These are phyloP conservation scores for Cenchrus purpureus DNA, from an alignment of 176 grass and related monocot genomes.

Conservation along the genomic window DNA sequence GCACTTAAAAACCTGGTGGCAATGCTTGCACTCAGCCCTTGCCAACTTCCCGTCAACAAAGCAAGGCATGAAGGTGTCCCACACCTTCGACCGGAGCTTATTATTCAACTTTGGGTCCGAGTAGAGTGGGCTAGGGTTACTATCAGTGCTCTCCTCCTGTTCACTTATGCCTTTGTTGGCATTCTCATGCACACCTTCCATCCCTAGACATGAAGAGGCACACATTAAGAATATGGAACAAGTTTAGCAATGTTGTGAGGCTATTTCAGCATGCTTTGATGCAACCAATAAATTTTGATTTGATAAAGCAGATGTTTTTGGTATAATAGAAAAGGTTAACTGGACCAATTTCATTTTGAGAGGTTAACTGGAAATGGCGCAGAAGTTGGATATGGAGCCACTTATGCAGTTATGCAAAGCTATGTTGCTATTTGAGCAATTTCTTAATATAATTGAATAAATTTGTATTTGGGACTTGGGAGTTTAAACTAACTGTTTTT, in stretches of 20 bases:
- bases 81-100: constrained; percentile 35
- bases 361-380: background rate
- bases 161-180: constrained; percentile 16
- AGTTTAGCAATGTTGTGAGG: background rate
- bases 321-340: background rate
- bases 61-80: constrained; percentile 45
- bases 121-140: background rate
- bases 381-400: constrained; percentile 3
- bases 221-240: background rate
- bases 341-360: background rate
- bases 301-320: too few relatives aligned
- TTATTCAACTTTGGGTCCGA: background rate
- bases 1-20: constrained; percentile 24
- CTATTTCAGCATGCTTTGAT: background rate
- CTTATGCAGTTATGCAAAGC: background rate
- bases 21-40: constrained; percentile 34
- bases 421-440: background rate
- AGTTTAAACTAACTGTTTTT: background rate
- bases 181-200: constrained; percentile 13
- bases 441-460: background rate
- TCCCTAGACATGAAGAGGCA: constrained; percentile 4
- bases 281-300: background rate
- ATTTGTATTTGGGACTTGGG: background rate
- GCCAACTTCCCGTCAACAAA: background rate
- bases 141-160: constrained; percentile 30